Percentiles rank a stretch among this genome's conserved stretches.
These are phyloP conservation scores for Wickerhamomyces sp. DNA, from an alignment of 1,139 yeast species.

Conservation along the genomic window DNA sequence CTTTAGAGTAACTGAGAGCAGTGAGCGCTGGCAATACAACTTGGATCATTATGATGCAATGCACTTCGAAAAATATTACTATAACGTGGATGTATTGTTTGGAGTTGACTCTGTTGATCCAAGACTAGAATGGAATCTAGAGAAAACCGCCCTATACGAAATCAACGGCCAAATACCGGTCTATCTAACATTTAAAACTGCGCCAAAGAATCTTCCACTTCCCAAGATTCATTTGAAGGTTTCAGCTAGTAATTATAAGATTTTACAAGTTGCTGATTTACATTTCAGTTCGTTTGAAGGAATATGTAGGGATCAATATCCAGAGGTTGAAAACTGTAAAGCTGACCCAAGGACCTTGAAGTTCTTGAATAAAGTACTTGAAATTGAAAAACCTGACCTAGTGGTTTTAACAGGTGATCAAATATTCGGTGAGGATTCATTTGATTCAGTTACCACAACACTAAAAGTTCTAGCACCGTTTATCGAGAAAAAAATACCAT, in stretches of 20 bases:
- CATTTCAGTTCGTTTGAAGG: conserved; percentile 83
- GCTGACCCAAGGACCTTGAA: conserved; percentile 72
- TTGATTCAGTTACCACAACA: conserved; percentile 75
- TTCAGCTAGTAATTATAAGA: conserved; percentile 54
- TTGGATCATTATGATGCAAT: conserved; percentile 31
- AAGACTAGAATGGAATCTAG: conserved; percentile 61
- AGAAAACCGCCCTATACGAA: conserved; percentile 26
- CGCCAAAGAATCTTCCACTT: conserved; percentile 24
- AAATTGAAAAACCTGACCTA: conserved; percentile 71
- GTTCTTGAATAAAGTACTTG: conserved; percentile 64
- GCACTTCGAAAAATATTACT: conserved; percentile 28
- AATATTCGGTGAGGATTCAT: conserved; percentile 60
- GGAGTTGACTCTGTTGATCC: conserved; percentile 78
- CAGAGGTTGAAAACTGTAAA: conserved; percentile 49
- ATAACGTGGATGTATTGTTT: conserved; percentile 58
- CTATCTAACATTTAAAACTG: conserved; percentile 22
- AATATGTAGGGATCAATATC: conserved; percentile 69
- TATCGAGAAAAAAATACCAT: conserved; percentile 64
- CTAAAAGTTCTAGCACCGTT: conserved; percentile 71
- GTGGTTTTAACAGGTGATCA: conserved; percentile 89
- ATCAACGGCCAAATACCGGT: conserved; percentile 16
- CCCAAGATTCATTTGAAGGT: conserved; percentile 23
- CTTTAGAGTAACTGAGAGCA: not conserved
- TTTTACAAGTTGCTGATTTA: conserved; percentile 82
- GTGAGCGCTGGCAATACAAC: conserved; percentile 17